Percentiles rank a stretch among this genome's conserved stretches.
Conservation (phyloP, 345 rosid species). For the Gossypium longicalyx region DNA sequence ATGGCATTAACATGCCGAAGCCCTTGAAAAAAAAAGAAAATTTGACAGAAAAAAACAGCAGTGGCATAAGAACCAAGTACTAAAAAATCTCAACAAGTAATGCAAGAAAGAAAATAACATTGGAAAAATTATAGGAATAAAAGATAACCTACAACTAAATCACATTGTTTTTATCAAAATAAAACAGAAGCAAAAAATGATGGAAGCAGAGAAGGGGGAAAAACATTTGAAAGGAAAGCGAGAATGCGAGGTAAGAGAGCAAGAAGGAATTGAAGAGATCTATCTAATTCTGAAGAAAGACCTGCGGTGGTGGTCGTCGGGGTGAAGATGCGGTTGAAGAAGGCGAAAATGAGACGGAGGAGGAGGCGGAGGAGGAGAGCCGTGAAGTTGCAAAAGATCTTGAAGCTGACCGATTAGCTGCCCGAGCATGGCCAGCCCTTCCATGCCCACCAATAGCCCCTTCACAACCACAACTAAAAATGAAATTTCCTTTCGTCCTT, state of each 20-base stretch:
- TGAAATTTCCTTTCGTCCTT: not conserved
- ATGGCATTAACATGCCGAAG: too few relatives aligned
- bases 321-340: conserved; percentile 17
- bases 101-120: not conserved
- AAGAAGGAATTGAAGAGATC: not conserved
- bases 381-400: conserved; percentile 65
- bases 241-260: not conserved
- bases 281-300: conserved; percentile 10
- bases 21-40: too few relatives aligned
- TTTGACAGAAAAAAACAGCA: too few relatives aligned
- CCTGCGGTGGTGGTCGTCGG: conserved; percentile 29
- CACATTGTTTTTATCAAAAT: not conserved
- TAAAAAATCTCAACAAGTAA: not conserved
- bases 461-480: not conserved
- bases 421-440: conserved; percentile 94
- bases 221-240: not conserved
- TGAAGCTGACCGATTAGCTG: conserved; percentile 94
- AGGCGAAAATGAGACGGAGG: conserved; percentile 25
- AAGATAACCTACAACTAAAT: not conserved
- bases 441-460: conserved; percentile 50
- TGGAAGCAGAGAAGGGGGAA: not conserved
- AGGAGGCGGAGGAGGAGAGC: conserved; percentile 43
- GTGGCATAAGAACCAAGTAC: not conserved
- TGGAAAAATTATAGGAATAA: too few relatives aligned
- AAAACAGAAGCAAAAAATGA: not conserved